Conservation (phyloP, 352 stramenopile genomes). For the Globisporangium spinosum region DNA sequence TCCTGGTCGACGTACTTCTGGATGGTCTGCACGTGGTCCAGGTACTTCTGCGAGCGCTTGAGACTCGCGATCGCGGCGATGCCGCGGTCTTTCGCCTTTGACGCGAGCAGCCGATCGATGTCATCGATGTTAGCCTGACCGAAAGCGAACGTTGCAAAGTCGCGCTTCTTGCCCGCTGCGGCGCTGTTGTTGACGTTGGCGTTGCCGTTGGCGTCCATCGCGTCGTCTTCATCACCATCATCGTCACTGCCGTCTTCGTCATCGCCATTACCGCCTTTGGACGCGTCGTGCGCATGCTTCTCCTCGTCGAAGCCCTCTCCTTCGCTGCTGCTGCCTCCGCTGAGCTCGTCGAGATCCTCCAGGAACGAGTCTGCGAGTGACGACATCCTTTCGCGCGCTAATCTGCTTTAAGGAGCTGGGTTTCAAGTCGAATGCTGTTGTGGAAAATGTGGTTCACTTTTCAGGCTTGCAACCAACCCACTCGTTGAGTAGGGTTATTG, state of each 20-base stretch:
- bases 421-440: too few relatives aligned
- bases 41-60: constrained; percentile 70
- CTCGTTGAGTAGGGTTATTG: too few relatives aligned
- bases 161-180: constrained; percentile 20
- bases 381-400: constrained; percentile 44
- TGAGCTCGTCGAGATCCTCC: constrained; percentile 88
- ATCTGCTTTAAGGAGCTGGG: too few relatives aligned
- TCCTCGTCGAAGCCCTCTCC: constrained; percentile 32
- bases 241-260: constrained; percentile 18
- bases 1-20: constrained; percentile 43
- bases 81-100: constrained; percentile 44
- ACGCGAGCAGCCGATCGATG: constrained; percentile 37
- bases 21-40: constrained; percentile 67
- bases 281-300: background rate
- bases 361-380: constrained; percentile 87
- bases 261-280: constrained; percentile 18
- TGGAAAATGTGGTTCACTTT: too few relatives aligned
- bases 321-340: constrained; percentile 73
- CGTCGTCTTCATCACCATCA: constrained; percentile 22
- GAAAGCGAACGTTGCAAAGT: constrained; percentile 20
- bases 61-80: constrained; percentile 62
- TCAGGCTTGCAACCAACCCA: too few relatives aligned
- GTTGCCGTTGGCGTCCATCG: constrained; percentile 18
- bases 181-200: constrained; percentile 10
- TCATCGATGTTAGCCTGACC: constrained; percentile 25